Evolutionary conservation across 139 green algal species (phyloP).

Genomic region (Chlamydomonas sp.): DNA sequence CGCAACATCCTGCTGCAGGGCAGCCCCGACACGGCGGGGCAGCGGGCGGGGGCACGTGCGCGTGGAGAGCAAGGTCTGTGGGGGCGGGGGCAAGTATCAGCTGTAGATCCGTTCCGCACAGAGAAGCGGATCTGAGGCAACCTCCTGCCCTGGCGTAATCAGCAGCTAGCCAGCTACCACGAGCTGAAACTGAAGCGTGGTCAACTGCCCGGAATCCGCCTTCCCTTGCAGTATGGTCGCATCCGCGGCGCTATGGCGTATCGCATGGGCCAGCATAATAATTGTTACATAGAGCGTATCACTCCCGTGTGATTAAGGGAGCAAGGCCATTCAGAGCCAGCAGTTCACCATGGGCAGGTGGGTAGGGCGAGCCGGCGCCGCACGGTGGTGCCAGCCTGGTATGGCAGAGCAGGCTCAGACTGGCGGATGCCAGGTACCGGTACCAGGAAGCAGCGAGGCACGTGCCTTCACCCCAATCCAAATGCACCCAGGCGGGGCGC

Average conservation of each 20-base stretch:
- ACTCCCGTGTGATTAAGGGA: too few relatives aligned
- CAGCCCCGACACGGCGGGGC: neutral
- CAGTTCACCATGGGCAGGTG: neutral
- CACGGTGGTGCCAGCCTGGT: too few relatives aligned
- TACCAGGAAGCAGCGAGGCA: too few relatives aligned
- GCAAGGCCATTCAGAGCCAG: too few relatives aligned
- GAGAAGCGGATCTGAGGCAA: too few relatives aligned
- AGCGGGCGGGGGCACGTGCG: slow-evolving; percentile 21
- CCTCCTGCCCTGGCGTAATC: neutral
- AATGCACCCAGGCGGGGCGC: too few relatives aligned
- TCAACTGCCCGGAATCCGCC: neutral
- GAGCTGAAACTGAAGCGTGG: neutral
- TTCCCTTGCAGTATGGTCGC: neutral
- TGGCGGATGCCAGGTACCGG: neutral
- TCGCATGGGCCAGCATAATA: slow-evolving; percentile 6
- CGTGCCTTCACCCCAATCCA: too few relatives aligned
- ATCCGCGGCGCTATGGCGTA: neutral
- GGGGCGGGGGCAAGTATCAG: neutral
- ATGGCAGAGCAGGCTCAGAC: neutral
- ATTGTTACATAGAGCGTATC: too few relatives aligned
- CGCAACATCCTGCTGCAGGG: slow-evolving; percentile 52
- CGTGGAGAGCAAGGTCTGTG: neutral
- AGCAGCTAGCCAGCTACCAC: neutral
- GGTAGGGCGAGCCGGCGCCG: neutral
- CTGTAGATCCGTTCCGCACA: neutral